These are phyloP conservation scores for Singerocomus inundabilis DNA, from an alignment of 1,284 basidiomycete genomes.

Conservation along the genomic window DNA sequence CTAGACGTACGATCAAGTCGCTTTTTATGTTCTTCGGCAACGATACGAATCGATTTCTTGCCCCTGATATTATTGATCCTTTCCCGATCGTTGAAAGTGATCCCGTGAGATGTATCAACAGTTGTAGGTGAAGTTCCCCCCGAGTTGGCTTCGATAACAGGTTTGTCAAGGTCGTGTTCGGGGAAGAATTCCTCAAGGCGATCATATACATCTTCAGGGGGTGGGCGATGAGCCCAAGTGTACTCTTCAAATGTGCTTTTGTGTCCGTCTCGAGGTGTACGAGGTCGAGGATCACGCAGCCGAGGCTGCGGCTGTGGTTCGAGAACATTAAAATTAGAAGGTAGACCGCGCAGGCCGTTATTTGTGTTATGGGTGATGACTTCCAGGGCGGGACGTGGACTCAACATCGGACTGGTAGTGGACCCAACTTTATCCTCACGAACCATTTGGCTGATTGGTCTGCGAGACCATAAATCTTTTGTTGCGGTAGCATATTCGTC, in stretches of 20 bases:
- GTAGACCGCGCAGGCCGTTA: slow-evolving; percentile 17
- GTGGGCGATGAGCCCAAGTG: slow-evolving; percentile 86
- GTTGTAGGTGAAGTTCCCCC: slow-evolving; percentile 77
- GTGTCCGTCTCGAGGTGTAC: slow-evolving; percentile 33
- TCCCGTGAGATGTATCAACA: slow-evolving; percentile 50
- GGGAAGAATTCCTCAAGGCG: slow-evolving; percentile 96
- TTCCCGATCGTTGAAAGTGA: slow-evolving; percentile 38
- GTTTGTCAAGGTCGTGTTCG: slow-evolving; percentile 93
- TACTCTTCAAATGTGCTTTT: slow-evolving; percentile 62
- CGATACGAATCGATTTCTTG: slow-evolving; percentile 91
- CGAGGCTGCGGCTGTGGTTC: slow-evolving; percentile 24
- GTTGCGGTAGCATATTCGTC: slow-evolving; percentile 34
- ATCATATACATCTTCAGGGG: slow-evolving; percentile 92
- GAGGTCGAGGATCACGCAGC: slow-evolving; percentile 21
- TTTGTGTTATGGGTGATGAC: slow-evolving; percentile 29
- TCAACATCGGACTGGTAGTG: slow-evolving; percentile 14
- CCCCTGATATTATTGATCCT: slow-evolving; percentile 44
- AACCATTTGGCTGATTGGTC: slow-evolving; percentile 31
- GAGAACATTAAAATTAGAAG: slow-evolving; percentile 18
- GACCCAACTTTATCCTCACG: slow-evolving; percentile 20
- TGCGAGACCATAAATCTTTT: slow-evolving; percentile 32
- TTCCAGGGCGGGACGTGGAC: slow-evolving; percentile 33
- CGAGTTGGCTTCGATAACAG: slow-evolving; percentile 84
- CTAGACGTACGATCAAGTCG: slow-evolving; percentile 61
- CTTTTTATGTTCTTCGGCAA: slow-evolving; percentile 81